phyloP scores from a whole-genome alignment of 768 basidiomycete genomes.

The Mycena belliarum region DNA sequence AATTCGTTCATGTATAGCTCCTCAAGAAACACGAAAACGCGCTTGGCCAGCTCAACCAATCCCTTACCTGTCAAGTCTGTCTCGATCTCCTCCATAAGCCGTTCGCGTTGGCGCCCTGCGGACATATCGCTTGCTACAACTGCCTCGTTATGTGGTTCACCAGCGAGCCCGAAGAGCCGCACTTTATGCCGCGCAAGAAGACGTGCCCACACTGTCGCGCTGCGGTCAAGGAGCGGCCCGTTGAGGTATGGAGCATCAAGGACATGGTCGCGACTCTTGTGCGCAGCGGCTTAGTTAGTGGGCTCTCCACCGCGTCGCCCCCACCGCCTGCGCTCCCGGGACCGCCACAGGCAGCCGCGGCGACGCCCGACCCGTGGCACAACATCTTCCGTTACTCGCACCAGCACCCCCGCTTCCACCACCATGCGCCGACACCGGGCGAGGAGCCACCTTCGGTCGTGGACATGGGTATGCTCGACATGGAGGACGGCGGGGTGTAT shows the following conservation, averaged over 20 bases:
- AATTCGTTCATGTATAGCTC: slow-evolving; percentile 34
- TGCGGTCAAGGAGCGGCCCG: slow-evolving; percentile 56
- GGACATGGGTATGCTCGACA: slow-evolving; percentile 65
- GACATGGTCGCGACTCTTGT: slow-evolving; percentile 54
- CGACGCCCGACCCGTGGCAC: slow-evolving; percentile 59
- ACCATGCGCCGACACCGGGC: slow-evolving; percentile 11
- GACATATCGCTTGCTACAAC: slow-evolving; percentile 68
- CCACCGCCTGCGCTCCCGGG: slow-evolving; percentile 29
- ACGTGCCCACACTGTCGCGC: slow-evolving; percentile 79
- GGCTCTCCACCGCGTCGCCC: slow-evolving; percentile 26
- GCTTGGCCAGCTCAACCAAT: slow-evolving; percentile 57
- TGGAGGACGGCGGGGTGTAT: slow-evolving; percentile 75
- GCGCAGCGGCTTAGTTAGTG: slow-evolving; percentile 52
- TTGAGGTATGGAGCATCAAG: slow-evolving; percentile 74
- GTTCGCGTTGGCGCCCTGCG: slow-evolving; percentile 74
- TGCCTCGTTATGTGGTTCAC: slow-evolving; percentile 83
- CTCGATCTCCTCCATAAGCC: slow-evolving; percentile 73
- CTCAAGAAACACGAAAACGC: slow-evolving; percentile 54
- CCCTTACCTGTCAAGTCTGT: slow-evolving; percentile 78
- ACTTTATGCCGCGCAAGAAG: slow-evolving; percentile 53
- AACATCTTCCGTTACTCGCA: slow-evolving; percentile 53
- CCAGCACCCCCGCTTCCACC: slow-evolving; percentile 25
- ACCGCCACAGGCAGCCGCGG: slow-evolving; percentile 22
- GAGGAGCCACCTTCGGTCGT: slow-evolving; percentile 30
- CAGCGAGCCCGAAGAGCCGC: slow-evolving; percentile 45